Base-by-base conservation (phyloP, 495 filamentous ascomycete genomes). In the Penicillium tannophilum region DNA sequence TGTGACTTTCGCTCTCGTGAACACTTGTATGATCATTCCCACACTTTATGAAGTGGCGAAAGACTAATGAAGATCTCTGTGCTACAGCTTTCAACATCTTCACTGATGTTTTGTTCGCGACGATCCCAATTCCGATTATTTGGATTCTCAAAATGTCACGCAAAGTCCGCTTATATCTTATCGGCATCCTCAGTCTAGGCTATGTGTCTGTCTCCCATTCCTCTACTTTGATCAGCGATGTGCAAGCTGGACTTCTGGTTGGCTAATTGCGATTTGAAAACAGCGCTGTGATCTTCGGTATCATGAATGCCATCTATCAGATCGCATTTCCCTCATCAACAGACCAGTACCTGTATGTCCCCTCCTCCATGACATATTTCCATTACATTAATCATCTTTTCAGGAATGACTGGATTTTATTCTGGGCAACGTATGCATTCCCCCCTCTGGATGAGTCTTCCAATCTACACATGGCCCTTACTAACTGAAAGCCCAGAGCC, bases 121-220 rank as follows among this genome's bases (percentile, higher is more conserved):
- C 70, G 33, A 39, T 79, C 6, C 75, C 77, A 0, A 63, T 76
- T 33, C 60, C 60, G 0, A 57, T 66, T 28, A 60, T 81, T 9
- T 78, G 74, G 74, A 71, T 66, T 30, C 64, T 82, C 2, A 75
- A 81, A 53, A 64, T 81, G 47, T 73, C 75, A 49, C 58, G 59
- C 6, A 63, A 72, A 6, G 68, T 71, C 0, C 70, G 72, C 39
- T n/a, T 76, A 6, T 77, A 75, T 23, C 64, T 82, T 12, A 73
- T 76, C 39, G 67, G 55, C 7, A 73, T 82, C 65, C 59, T 82
- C 8, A 74, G 70, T 49, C 67, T 80, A 3, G 79, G 79, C 1
- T 77, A 72, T 44, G 12, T 36, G 33, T 36, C 12, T 8, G 33
- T 36, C 9, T 36, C 12, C 33, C 9, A 23, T 23, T 36, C 33